Base-by-base conservation (phyloP, 192 early-diverging fungal genomes). In the Backusella westeae region DNA sequence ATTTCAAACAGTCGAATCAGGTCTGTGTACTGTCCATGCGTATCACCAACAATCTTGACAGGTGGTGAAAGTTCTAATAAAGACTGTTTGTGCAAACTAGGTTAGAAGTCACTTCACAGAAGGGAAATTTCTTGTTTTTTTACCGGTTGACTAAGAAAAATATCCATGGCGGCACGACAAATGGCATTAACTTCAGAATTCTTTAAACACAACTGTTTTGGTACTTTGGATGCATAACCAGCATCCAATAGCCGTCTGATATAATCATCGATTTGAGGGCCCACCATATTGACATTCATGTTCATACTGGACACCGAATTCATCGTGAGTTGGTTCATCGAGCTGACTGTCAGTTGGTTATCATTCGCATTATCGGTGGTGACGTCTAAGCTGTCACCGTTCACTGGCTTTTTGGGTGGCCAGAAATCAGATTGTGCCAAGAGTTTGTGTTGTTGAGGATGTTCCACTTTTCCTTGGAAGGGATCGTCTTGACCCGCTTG, bases 11-110 rank as follows among this genome's bases (percentile, higher is more conserved):
- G 85, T 32, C 96, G 88, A 67, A 98, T 83, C 73, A 99, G 82
- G 82, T 99, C 97, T 6, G 92, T 85, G 82, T 93, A 99, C 82
- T 99, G 97, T 32, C 97, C 97, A 77, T 98, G 97, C 53, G 97
- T 93, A 80, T 98, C 97, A 23, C 96, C 96, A 32, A 90, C 85
- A 71, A 95, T 93, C 76, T 92, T 93, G 67, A 95, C 89, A 4
- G 91, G 91, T 34, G 92, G 90, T 34, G 90, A 88, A 74, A 94
- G 83, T 75, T 94, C 91, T 53, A 94, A 87, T 67, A 94, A 81
- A 4, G 91, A 75, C 79, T 80, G 23, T 36, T 67, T 63, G 10
- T 44, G 42, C 1, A 38, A 17, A 32, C 32, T 32, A 32, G 32
- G 32, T 36, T 70, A 41, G n/a, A 39, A 53, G 17, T 36, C 10